A percentile compares a stretch with the other conserved stretches of the same genome.
These are phyloP conservation scores for Cichorium intybus DNA, from an alignment of 140 eudicot species.

Conservation along the genomic window DNA sequence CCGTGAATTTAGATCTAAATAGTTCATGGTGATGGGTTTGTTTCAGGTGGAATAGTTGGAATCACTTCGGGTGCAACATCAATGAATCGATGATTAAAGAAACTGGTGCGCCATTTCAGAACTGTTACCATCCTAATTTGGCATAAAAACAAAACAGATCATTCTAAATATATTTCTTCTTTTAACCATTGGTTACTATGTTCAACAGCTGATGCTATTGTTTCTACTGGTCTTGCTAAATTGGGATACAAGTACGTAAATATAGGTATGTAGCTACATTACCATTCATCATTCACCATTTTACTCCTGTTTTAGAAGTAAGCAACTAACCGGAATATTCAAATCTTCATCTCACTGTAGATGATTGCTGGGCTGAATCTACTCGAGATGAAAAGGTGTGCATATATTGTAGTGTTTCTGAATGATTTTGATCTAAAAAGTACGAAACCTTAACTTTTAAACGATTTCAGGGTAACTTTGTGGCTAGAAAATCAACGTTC, in stretches of 20 bases:
- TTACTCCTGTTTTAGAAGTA: background rate
- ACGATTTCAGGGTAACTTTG: constrained; percentile 59
- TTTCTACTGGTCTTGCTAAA: constrained; percentile 84
- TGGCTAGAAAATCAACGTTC: constrained; percentile 61
- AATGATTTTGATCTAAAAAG: background rate
- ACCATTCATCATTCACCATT: background rate
- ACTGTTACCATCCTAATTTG: background rate
- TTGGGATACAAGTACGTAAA: constrained; percentile 89
- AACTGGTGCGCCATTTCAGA: constrained; percentile 67
- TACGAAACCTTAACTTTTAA: background rate
- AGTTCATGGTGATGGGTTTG: background rate
- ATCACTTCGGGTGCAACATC: constrained; percentile 70
- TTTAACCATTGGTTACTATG: constrained; percentile 1
- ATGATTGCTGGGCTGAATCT: constrained; percentile 94
- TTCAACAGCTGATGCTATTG: constrained; percentile 72
- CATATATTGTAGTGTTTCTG: background rate
- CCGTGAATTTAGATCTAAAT: background rate
- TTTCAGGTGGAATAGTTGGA: constrained; percentile 96
- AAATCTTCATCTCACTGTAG: constrained; percentile 29
- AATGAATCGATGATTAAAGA: constrained; percentile 62
- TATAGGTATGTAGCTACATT: constrained; percentile 47
- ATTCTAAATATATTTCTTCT: background rate
- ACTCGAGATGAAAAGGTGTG: constrained; percentile 61
- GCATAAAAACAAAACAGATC: background rate
- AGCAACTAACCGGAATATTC: background rate